These are phyloP conservation scores for Suillus plorans DNA, from an alignment of 768 basidiomycete genomes.

Conservation along the genomic window DNA sequence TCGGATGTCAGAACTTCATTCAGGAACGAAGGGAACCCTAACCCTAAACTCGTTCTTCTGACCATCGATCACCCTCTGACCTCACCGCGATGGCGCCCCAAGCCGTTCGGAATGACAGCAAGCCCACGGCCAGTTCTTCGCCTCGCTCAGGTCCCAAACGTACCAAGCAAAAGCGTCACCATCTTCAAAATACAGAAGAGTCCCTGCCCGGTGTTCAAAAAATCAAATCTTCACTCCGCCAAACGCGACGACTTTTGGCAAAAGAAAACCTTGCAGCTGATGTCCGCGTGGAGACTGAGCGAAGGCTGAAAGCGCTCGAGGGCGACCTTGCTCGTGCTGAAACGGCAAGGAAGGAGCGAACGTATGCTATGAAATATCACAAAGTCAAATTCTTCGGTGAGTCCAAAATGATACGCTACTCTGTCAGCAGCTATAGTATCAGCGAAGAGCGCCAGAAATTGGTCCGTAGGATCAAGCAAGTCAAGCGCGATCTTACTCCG, in stretches of 20 bases:
- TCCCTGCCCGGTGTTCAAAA: slow-evolving; percentile 73
- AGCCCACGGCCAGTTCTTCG: neutral
- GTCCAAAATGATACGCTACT: slow-evolving; percentile 13
- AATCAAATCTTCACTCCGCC: slow-evolving; percentile 80
- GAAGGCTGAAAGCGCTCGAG: slow-evolving; percentile 73
- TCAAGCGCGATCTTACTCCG: slow-evolving; percentile 52
- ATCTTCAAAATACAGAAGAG: slow-evolving; percentile 16
- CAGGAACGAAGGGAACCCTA: slow-evolving; percentile 12
- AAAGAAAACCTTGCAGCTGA: slow-evolving; percentile 88
- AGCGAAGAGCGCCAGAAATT: slow-evolving; percentile 83
- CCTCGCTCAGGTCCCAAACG: neutral
- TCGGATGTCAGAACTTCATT: neutral
- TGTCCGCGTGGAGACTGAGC: slow-evolving; percentile 77
- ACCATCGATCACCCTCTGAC: neutral
- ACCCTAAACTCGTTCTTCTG: slow-evolving; percentile 14
- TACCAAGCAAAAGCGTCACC: slow-evolving; percentile 13
- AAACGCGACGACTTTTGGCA: slow-evolving; percentile 78
- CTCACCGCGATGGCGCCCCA: neutral
- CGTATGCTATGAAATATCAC: slow-evolving; percentile 78
- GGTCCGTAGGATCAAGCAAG: slow-evolving; percentile 68
- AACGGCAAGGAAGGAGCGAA: slow-evolving; percentile 62
- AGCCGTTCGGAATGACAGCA: neutral
- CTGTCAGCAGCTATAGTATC: neutral
- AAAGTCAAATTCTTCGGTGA: slow-evolving; percentile 93
- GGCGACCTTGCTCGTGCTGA: slow-evolving; percentile 69